Conservation (phyloP, 371 early-diverging fungal species). For the Syncephalastrum contaminatum region DNA sequence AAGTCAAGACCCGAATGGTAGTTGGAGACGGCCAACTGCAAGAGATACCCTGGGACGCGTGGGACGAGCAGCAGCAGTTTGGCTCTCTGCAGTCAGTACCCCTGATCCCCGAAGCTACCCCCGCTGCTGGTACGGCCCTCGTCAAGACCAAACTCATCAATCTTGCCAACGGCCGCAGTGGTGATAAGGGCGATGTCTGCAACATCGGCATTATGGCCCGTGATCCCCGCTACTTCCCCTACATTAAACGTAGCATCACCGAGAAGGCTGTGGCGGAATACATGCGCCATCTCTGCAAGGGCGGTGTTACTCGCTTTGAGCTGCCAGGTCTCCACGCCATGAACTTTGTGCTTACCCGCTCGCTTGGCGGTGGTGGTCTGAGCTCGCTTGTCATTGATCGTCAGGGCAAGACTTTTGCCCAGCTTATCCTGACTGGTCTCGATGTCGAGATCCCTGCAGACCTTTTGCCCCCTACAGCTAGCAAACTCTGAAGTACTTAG, state of each 20-base stretch:
- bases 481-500: conserved; percentile 40
- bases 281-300: conserved; percentile 66
- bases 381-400: conserved; percentile 67
- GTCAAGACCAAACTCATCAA: conserved; percentile 58
- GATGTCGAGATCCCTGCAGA: conserved; percentile 61
- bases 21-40: conserved; percentile 37
- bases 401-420: conserved; percentile 78
- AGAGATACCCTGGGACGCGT: conserved; percentile 30
- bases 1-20: conserved; percentile 42
- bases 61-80: conserved; percentile 24
- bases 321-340: conserved; percentile 63
- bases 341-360: conserved; percentile 72
- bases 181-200: conserved; percentile 75
- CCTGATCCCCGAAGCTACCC: conserved; percentile 27
- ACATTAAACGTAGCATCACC: conserved; percentile 40
- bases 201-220: conserved; percentile 72
- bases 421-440: conserved; percentile 56
- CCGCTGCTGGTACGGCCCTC: conserved; percentile 13
- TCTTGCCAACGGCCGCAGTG: conserved; percentile 70
- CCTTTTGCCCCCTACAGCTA: conserved; percentile 26
- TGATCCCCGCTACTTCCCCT: conserved; percentile 58
- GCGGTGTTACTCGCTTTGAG: conserved; percentile 64
- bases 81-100: conserved; percentile 25
- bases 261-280: conserved; percentile 52
- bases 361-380: conserved; percentile 73